Conservation (phyloP, 805 yeast genomes). For the Isabelozyma pseudorhagii region DNA sequence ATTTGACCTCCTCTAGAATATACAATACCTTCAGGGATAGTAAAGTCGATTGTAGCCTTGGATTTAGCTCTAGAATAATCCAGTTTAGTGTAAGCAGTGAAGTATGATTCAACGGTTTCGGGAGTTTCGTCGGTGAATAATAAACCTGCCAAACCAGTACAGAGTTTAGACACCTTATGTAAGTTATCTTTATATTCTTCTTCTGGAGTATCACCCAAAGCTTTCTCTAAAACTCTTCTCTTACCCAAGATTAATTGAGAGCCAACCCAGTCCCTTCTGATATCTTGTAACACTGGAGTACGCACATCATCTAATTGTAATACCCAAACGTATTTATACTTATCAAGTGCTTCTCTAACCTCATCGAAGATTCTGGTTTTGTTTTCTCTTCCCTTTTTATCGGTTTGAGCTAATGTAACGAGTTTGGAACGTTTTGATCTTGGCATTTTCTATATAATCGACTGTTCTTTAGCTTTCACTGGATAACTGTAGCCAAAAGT, state of each 20-base stretch:
- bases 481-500: neutral
- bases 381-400: slow-evolving; percentile 90
- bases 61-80: slow-evolving; percentile 92
- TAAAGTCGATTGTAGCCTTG: slow-evolving; percentile 76
- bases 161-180: slow-evolving; percentile 59
- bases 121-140: slow-evolving; percentile 87
- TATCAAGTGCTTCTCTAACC: slow-evolving; percentile 76
- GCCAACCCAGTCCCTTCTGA: slow-evolving; percentile 90
- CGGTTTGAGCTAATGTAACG: slow-evolving; percentile 93
- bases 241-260: slow-evolving; percentile 88
- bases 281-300: slow-evolving; percentile 91
- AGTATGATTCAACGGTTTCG: slow-evolving; percentile 86
- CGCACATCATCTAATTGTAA: slow-evolving; percentile 87
- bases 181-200: slow-evolving; percentile 89
- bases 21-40: slow-evolving; percentile 85
- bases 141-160: slow-evolving; percentile 81
- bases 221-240: slow-evolving; percentile 88
- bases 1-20: slow-evolving; percentile 96
- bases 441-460: slow-evolving; percentile 59
- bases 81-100: slow-evolving; percentile 67
- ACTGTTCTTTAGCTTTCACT: neutral
- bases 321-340: slow-evolving; percentile 77
- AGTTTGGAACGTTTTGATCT: slow-evolving; percentile 96
- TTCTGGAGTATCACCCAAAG: slow-evolving; percentile 82
- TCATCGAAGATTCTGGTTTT: slow-evolving; percentile 90